phyloP scores from a whole-genome alignment of 768 basidiomycete species.

The Mycena alexandri region DNA sequence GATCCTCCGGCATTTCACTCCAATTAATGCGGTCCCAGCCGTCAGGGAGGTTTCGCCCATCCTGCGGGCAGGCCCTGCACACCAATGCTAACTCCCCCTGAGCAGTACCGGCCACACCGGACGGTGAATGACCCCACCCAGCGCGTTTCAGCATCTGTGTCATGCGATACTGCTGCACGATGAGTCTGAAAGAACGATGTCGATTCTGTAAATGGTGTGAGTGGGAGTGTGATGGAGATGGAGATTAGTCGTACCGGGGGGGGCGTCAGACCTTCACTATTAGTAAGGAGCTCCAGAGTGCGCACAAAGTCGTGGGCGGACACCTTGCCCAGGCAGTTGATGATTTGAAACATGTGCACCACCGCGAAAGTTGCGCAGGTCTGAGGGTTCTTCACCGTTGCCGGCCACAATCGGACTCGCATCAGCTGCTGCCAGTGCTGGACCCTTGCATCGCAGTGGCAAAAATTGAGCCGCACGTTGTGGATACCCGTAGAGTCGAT shows the following conservation, averaged over 20 bases:
- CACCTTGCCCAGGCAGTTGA: too few species aligned
- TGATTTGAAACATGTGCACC: too few species aligned
- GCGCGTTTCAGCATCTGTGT: conserved; percentile 1
- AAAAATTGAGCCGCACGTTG: conserved; percentile 4
- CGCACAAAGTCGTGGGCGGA: too few species aligned
- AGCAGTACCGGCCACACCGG: not conserved
- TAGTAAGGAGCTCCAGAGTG: conserved; percentile 12
- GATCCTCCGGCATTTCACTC: conserved; percentile 9
- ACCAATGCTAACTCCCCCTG: not conserved
- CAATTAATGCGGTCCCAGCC: conserved; percentile 3
- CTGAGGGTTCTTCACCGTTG: not conserved
- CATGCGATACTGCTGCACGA: conserved; percentile 4
- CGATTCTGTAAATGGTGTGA: not conserved
- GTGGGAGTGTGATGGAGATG: not conserved
- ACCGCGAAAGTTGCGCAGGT: too few species aligned
- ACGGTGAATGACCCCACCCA: not conserved
- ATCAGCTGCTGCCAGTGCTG: conserved; percentile 27
- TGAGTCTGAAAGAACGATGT: not conserved
- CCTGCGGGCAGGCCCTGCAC: not conserved
- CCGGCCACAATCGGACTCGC: conserved; percentile 29
- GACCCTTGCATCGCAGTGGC: not conserved
- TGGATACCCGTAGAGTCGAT: conserved; percentile 11
- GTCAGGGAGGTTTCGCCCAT: not conserved
- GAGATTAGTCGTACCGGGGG: conserved; percentile 4
- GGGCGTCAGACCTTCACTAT: conserved; percentile 12